These are phyloP conservation scores for Sporothrix humicola DNA, from an alignment of 2,329 filamentous ascomycete species.

Conservation along the genomic window DNA sequence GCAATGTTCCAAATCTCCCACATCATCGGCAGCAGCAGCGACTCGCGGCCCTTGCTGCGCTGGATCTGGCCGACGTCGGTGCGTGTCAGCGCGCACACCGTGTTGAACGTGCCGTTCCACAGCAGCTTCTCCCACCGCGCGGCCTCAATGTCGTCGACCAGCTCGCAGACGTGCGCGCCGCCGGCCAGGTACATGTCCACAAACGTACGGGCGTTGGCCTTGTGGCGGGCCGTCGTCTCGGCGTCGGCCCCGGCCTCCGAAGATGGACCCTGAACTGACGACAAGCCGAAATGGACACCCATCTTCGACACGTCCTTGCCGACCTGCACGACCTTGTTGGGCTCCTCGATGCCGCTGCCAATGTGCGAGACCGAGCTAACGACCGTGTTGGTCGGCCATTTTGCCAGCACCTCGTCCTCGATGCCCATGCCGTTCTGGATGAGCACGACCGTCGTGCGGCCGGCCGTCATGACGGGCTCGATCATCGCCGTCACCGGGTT, in stretches of 20 bases:
- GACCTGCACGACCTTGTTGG: slow-evolving; percentile 34
- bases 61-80: slow-evolving; percentile 37
- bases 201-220: slow-evolving; percentile 19
- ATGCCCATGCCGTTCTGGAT: slow-evolving; percentile 38
- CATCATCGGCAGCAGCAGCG: slow-evolving; percentile 45
- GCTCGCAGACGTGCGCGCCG: slow-evolving; percentile 31
- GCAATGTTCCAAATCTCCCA: slow-evolving; percentile 45
- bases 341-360: slow-evolving; percentile 33
- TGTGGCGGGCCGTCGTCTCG: not conserved
- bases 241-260: not conserved
- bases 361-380: slow-evolving; percentile 38
- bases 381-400: slow-evolving; percentile 36
- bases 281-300: slow-evolving; percentile 29
- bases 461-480: slow-evolving; percentile 32
- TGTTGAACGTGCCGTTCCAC: slow-evolving; percentile 38
- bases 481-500: slow-evolving; percentile 33
- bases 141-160: slow-evolving; percentile 34
- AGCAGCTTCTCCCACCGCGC: slow-evolving; percentile 39
- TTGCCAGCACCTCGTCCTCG: slow-evolving; percentile 33
- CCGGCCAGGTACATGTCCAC: slow-evolving; percentile 33
- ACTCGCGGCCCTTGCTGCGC: slow-evolving; percentile 37
- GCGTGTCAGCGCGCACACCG: slow-evolving; percentile 37
- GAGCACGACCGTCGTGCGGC: slow-evolving; percentile 34
- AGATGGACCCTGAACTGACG: not conserved
- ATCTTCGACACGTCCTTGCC: slow-evolving; percentile 37